Conservation (phyloP, 352 stramenopile species). For the Phytophthora nicotianae region DNA sequence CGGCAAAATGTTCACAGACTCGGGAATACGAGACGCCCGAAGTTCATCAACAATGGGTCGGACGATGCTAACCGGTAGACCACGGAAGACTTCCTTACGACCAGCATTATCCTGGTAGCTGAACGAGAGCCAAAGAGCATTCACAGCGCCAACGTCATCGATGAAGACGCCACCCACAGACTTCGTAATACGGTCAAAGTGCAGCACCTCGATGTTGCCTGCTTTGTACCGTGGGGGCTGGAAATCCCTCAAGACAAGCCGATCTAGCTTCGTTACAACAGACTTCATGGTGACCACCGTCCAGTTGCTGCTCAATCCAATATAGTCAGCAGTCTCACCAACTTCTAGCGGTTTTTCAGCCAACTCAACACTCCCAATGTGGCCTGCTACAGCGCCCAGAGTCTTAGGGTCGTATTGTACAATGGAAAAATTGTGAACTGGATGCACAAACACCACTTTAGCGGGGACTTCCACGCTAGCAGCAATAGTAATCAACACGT, state of each 20-base stretch:
- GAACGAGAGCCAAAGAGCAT: conserved; percentile 86
- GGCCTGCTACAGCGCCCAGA: conserved; percentile 63
- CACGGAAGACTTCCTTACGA: conserved; percentile 86
- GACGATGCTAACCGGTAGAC: conserved; percentile 70
- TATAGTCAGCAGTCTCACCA: conserved; percentile 80
- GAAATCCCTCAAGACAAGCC: conserved; percentile 83
- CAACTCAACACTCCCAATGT: conserved; percentile 64
- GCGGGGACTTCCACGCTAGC: conserved; percentile 87
- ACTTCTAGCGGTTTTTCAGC: conserved; percentile 73
- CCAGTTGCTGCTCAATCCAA: conserved; percentile 87
- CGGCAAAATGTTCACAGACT: conserved; percentile 67
- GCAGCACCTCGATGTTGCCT: conserved; percentile 83
- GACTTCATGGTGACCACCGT: conserved; percentile 88
- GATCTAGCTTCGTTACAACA: conserved; percentile 85
- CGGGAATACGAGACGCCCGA: conserved; percentile 44
- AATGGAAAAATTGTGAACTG: conserved; percentile 92
- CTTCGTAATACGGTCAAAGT: conserved; percentile 91
- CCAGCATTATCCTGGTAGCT: conserved; percentile 82
- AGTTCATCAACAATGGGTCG: conserved; percentile 69
- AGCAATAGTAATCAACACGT: conserved; percentile 89
- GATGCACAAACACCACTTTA: conserved; percentile 91
- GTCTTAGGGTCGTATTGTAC: conserved; percentile 88
- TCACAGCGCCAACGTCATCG: conserved; percentile 69
- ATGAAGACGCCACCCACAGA: conserved; percentile 88
- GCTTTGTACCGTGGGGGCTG: conserved; percentile 87